Evolutionary conservation across 257 asterid genomes (phyloP), one percentile per base, ranked within the genome.

Genomic region (Solanum corneliomulleri): DNA sequence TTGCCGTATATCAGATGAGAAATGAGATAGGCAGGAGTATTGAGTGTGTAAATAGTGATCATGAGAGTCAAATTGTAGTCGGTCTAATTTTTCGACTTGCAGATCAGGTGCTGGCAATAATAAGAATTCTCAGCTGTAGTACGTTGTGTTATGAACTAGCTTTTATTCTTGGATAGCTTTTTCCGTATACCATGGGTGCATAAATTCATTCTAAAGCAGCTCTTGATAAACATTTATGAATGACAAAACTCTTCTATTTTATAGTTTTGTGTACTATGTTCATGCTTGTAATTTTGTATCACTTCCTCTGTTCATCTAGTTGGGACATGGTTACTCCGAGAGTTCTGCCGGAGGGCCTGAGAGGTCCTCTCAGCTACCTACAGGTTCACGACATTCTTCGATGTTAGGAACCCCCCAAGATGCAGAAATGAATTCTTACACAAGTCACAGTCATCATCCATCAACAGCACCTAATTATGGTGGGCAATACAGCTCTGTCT

Each of bases 401-500:
- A 84, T 93, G 62, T 68, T 93, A 86, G 94, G 95, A 35, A 91
- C 91, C 25, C 87, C 89, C 14, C 96, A 90, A 82, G 98, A 95
- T 78, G 89, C 92, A 16, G 96, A 93, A 84, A 86, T 86, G 88
- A 87, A 95, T 86, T 94, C 93, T 31, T 93, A 89, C 81, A 91
- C 95, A 88, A 87, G 87, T 86, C 97, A 92, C 87, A 89, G 93
- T 71, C 94, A 91, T 86, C 91, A 92, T 62, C 90, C 94, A 37
- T 90, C 94, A n/a, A 84, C 93, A 31, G 94, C 71, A 62, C 90
- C 94, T 12, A 95, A 89, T 89, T 94, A 91, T 85, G 95, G 94
- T 3, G 98, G 95, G 82, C 97, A 95, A 90, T 97, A 95, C 84
- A 88, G 90, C 90, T 91, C 97, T 31, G 90, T 89, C 23, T 96